These are phyloP conservation scores for Xylaria curta DNA, from an alignment of 495 filamentous ascomycete species.

Conservation along the genomic window DNA sequence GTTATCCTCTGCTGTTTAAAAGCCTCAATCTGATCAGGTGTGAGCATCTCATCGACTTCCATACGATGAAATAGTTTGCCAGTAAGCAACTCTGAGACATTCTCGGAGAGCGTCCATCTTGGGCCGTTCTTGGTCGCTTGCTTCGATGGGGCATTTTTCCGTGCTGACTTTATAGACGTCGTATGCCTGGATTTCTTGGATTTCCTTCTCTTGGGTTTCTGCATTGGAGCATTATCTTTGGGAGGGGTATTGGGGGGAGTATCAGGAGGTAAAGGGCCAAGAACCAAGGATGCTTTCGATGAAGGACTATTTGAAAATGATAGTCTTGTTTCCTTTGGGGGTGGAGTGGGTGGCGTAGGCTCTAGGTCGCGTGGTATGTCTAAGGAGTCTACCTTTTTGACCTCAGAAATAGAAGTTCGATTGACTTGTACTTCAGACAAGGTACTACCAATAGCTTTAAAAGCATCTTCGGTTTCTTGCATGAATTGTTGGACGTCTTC, in stretches of 20 bases:
- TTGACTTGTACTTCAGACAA: conserved; percentile 42
- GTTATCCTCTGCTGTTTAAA: conserved; percentile 44
- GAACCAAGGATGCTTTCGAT: not conserved
- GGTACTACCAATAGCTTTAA: conserved; percentile 43
- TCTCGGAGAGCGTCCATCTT: conserved; percentile 56
- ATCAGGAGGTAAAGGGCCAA: not conserved
- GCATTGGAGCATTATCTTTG: conserved; percentile 6
- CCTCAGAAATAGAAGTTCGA: conserved; percentile 22
- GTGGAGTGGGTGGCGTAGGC: conserved; percentile 22
- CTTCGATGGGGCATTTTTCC: conserved; percentile 39
- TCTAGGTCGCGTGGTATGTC: conserved; percentile 13
- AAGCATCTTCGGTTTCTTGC: conserved; percentile 53
- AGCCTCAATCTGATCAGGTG: conserved; percentile 47
- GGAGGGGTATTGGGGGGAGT: conserved; percentile 18
- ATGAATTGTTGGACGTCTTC: conserved; percentile 52
- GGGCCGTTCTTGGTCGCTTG: conserved; percentile 39
- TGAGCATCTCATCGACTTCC: conserved; percentile 62
- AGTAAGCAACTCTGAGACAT: conserved; percentile 55
- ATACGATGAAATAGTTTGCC: conserved; percentile 52
- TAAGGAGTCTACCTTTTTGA: conserved; percentile 17
- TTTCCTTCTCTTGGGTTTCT: conserved; percentile 47
- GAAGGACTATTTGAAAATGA: conserved; percentile 18
- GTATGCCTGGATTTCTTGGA: conserved; percentile 46
- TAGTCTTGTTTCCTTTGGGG: conserved; percentile 19
- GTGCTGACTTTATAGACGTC: conserved; percentile 37